A percentile compares a stretch with the other conserved stretches of the same genome.
Evolutionary conservation across 2,329 filamentous ascomycete genomes (phyloP).

Genomic region (Aurifilum marmelostoma): DNA sequence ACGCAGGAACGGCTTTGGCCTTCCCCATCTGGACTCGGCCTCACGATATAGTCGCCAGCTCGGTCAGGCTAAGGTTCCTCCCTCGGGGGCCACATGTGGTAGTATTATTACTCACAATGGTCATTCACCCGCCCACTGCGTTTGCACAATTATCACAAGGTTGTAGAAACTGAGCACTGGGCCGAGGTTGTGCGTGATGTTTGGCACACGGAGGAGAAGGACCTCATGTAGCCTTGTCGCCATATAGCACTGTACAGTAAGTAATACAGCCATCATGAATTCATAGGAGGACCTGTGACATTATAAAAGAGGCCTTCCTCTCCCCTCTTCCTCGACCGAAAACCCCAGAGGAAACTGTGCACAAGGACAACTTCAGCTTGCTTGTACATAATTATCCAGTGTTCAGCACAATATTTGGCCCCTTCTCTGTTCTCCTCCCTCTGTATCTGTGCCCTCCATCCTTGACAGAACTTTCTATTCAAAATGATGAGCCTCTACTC

Average conservation of each 20-base stretch:
- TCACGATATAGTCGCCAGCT: not conserved
- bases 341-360: no score
- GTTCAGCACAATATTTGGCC: no score
- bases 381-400: not conserved
- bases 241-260: no score
- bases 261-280: not conserved
- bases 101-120: slow-evolving; percentile 3
- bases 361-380: not conserved
- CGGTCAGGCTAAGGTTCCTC: not conserved
- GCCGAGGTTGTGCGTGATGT: not conserved
- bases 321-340: not conserved
- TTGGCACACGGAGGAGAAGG: no score
- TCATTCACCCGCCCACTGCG: not conserved
- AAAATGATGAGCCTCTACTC: slow-evolving; percentile 27
- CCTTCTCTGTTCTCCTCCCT: no score
- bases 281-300: not conserved
- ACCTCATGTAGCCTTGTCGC: no score
- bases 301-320: not conserved
- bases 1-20: no score
- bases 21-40: not conserved
- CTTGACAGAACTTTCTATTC: not conserved
- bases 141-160: slow-evolving; percentile 2
- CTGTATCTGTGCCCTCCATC: not conserved
- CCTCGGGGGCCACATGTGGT: not conserved
- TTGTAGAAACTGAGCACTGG: not conserved